A percentile compares a stretch with the other conserved stretches of the same genome.
Evolutionary conservation across 768 basidiomycete species (phyloP).

Genomic region (Xerocomellus intermedius): DNA sequence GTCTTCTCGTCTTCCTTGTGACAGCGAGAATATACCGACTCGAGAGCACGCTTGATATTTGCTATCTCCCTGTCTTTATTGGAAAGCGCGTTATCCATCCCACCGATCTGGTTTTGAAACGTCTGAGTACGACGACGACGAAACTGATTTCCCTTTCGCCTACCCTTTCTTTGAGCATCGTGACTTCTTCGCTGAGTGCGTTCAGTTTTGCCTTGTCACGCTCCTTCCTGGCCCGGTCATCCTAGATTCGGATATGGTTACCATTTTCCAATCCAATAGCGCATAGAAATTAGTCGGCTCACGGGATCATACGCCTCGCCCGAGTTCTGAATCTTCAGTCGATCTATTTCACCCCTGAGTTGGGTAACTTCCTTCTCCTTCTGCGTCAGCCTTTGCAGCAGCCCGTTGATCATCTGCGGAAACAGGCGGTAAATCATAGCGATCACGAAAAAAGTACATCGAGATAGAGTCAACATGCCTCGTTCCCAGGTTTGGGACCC

Average conservation of each 20-base stretch:
- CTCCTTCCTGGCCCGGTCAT: constrained; percentile 72
- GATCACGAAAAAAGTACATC: neutral
- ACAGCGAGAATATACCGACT: constrained; percentile 84
- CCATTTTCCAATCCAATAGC: neutral
- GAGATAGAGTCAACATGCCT: constrained; percentile 40
- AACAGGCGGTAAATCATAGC: neutral
- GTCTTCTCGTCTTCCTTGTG: constrained; percentile 46
- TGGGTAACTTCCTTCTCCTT: constrained; percentile 84
- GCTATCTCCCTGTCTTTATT: constrained; percentile 70
- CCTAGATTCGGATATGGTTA: constrained; percentile 38
- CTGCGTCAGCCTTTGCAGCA: constrained; percentile 76
- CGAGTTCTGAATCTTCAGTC: constrained; percentile 56
- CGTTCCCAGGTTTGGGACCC: constrained; percentile 50
- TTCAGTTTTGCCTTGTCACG: constrained; percentile 75
- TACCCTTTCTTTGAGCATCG: constrained; percentile 68
- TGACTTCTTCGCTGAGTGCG: constrained; percentile 69
- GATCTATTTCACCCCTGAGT: constrained; percentile 69
- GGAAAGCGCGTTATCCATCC: constrained; percentile 46
- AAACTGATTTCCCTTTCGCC: constrained; percentile 10
- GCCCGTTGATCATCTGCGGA: constrained; percentile 58
- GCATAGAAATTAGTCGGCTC: constrained; percentile 20
- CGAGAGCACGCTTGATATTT: constrained; percentile 82
- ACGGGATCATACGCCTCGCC: constrained; percentile 60
- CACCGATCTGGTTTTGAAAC: constrained; percentile 43
- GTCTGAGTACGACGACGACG: neutral